Conservation (phyloP, 2,329 filamentous ascomycete species). For the Botrytis sinoallii region DNA sequence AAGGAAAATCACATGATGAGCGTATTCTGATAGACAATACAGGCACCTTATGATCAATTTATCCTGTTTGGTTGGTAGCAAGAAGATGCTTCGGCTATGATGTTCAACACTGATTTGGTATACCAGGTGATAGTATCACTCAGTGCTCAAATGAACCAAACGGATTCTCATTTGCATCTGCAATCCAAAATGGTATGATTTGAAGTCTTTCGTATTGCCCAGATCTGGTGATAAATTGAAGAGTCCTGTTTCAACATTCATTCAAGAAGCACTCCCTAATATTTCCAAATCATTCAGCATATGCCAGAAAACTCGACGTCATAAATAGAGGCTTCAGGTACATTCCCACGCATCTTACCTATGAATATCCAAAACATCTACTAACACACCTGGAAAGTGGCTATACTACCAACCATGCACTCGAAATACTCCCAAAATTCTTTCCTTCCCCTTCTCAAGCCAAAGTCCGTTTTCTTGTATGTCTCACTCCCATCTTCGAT, state of each 20-base stretch:
- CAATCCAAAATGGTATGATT: constrained; percentile 28
- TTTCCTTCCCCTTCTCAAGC: constrained; percentile 31
- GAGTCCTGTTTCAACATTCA: neutral
- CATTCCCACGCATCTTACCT: too few species aligned
- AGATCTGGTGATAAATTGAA: neutral
- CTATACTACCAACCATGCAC: constrained; percentile 30
- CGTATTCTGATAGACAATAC: neutral
- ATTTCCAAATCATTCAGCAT: neutral
- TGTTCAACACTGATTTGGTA: neutral
- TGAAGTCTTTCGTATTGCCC: neutral
- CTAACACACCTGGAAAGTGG: constrained; percentile 22
- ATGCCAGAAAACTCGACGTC: constrained; percentile 22
- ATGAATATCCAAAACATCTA: neutral
- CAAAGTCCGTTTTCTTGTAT: constrained; percentile 39
- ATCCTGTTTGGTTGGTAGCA: constrained; percentile 13
- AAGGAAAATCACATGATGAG: neutral
- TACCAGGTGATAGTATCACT: constrained; percentile 32
- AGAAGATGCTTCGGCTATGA: neutral
- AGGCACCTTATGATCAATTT: constrained; percentile 17
- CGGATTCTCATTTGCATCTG: constrained; percentile 31
- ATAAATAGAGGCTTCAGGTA: constrained; percentile 29
- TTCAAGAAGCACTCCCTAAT: neutral
- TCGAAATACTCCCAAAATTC: constrained; percentile 23
- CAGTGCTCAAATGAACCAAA: constrained; percentile 27
- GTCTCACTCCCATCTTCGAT: constrained; percentile 34